Percentiles rank a stretch among this genome's conserved stretches.
These are phyloP conservation scores for Lupinus albus DNA, from an alignment of 306 rosid genomes.

Conservation along the genomic window DNA sequence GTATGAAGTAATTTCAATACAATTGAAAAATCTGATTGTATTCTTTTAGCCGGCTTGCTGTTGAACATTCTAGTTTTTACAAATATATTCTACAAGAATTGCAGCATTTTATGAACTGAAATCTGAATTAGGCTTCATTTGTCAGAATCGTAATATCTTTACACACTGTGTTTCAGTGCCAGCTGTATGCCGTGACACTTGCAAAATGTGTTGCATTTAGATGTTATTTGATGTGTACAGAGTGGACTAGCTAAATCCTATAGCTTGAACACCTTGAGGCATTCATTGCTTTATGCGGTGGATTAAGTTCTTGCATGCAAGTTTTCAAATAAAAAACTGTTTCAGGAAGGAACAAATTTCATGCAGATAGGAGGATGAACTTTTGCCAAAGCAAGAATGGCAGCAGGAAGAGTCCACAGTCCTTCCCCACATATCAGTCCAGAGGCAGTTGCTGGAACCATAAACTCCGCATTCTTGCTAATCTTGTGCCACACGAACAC, in stretches of 20 bases:
- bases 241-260: conserved; percentile 28
- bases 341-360: conserved; percentile 71
- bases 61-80: conserved; percentile 23
- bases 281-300: conserved; percentile 21
- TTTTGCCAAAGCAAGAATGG: conserved; percentile 86
- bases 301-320: conserved; percentile 50
- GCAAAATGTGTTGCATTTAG: conserved; percentile 4
- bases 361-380: conserved; percentile 88
- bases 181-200: conserved; percentile 16
- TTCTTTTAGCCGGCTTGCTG: background rate
- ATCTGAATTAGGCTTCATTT: background rate
- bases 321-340: too few relatives aligned
- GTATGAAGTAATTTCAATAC: conserved; percentile 44
- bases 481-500: conserved; percentile 71
- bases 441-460: conserved; percentile 89
- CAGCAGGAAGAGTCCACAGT: conserved; percentile 88
- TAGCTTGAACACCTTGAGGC: conserved; percentile 4
- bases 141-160: conserved; percentile 26
- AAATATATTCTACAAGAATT: conserved; percentile 25
- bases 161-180: conserved; percentile 36
- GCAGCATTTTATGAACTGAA: conserved; percentile 13
- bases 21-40: conserved; percentile 30
- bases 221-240: conserved; percentile 17
- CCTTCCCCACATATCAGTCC: conserved; percentile 97
- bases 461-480: conserved; percentile 55